Evolutionary conservation across 108 stramenopile species (phyloP), one percentile per base, ranked within the genome.

Genomic region (Craspedostauros australis): DNA sequence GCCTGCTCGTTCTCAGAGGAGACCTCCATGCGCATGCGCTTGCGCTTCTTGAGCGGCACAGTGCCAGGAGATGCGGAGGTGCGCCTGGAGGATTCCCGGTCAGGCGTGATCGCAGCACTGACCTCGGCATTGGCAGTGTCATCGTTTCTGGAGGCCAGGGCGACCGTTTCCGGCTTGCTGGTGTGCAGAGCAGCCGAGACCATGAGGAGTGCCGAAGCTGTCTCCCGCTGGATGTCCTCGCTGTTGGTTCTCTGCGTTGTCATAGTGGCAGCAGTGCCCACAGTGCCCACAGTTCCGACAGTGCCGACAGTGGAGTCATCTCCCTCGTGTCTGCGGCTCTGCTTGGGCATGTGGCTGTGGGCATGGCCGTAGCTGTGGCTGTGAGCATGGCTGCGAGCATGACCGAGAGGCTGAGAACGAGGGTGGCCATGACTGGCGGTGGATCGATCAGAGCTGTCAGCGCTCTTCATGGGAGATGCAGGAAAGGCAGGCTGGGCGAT

Each of bases 31-130:
- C n/a, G n/a, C n/a, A n/a, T n/a, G n/a, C n/a, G n/a, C 45, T 68
- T 68, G 23, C 66, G 37, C 46, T 68, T 68, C 41, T 68, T 68
- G 36, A 68, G 58, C 29, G 66, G 66, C 4, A 68, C 58, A 26
- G 54, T 58, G 1, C 45, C 24, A 14, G 51, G 16, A 1, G 41
- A 39, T 14, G 51, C 34, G 20, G 58, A 37, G 24, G 50, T 33
- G 11, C n/a, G n/a, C n/a, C n/a, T n/a, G n/a, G n/a, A n/a, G n/a
- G n/a, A n/a, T n/a, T n/a, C n/a, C n/a, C n/a, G n/a, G n/a, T n/a
- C n/a, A n/a, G n/a, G n/a, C n/a, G n/a, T n/a, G n/a, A n/a, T n/a
- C n/a, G 50, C 33, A 2, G 37, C 23, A 1, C 30, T 20, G 24
- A 38, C 0, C 28, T 23, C 14, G 19, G 12, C 40, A 23, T 27